A percentile compares a stretch with the other conserved stretches of the same genome.
Conservation (phyloP, 495 filamentous ascomycete genomes). For the Penicillium coprophilum region DNA sequence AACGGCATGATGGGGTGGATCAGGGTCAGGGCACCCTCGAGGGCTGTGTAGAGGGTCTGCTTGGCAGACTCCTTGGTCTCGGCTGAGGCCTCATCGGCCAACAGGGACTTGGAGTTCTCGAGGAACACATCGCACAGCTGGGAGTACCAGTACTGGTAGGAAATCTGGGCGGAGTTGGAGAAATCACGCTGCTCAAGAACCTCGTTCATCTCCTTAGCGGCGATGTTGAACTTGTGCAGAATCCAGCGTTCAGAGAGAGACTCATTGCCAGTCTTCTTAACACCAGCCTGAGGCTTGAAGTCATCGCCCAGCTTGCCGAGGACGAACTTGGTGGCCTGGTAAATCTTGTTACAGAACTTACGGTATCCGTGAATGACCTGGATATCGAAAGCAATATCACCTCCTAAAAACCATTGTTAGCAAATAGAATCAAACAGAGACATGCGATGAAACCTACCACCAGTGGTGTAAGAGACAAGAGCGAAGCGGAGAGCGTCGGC, state of each 20-base stretch:
- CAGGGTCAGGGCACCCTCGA: constrained; percentile 65
- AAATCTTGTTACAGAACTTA: constrained; percentile 90
- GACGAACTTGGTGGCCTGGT: constrained; percentile 85
- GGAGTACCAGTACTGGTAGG: constrained; percentile 69
- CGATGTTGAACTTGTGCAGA: constrained; percentile 71
- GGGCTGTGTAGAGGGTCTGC: constrained; percentile 64
- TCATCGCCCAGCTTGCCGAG: constrained; percentile 71
- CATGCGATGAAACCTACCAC: constrained; percentile 51
- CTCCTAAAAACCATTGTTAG: constrained; percentile 40
- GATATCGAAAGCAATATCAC: constrained; percentile 82
- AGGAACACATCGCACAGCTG: constrained; percentile 68
- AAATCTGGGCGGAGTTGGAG: constrained; percentile 57
- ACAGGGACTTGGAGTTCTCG: constrained; percentile 76
- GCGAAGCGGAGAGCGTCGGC: constrained; percentile 82
- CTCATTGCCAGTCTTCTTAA: constrained; percentile 61
- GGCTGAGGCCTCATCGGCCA: constrained; percentile 56
- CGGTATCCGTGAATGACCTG: constrained; percentile 82
- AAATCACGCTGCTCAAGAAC: constrained; percentile 71
- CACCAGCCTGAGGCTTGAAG: constrained; percentile 62
- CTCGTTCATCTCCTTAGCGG: constrained; percentile 72
- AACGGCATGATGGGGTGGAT: constrained; percentile 82
- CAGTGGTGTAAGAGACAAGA: constrained; percentile 81
- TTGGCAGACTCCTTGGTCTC: constrained; percentile 61
- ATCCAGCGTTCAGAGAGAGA: constrained; percentile 83
- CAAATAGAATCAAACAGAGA: neutral